Conservation (phyloP, 441 rosid species). For the Syzygium syzygioides region DNA sequence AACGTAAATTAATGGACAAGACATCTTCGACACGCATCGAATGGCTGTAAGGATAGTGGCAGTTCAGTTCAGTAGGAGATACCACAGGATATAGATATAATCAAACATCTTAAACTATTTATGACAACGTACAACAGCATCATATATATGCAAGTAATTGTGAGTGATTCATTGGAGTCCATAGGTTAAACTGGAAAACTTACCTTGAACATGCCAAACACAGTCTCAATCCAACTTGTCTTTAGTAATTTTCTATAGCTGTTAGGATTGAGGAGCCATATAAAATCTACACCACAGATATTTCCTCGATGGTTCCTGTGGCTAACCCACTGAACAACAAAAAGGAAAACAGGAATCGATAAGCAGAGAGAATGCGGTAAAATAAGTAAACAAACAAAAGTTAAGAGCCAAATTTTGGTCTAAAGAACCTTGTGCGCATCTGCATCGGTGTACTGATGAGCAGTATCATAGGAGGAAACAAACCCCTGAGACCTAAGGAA, state of each 20-base stretch:
- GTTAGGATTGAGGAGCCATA: conserved; percentile 93
- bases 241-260: conserved; percentile 55
- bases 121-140: neutral
- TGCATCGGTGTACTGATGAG: conserved; percentile 80
- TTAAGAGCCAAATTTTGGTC: neutral
- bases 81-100: neutral
- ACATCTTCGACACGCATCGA: neutral
- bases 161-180: neutral
- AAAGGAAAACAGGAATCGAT: neutral
- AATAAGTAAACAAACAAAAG: neutral
- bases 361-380: neutral
- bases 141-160: neutral
- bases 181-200: neutral
- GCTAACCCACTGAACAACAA: conserved; percentile 70
- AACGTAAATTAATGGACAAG: neutral
- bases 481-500: conserved; percentile 84
- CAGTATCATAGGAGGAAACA: conserved; percentile 82
- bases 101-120: neutral
- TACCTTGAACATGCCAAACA: conserved; percentile 88
- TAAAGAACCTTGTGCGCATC: conserved; percentile 76
- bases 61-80: neutral
- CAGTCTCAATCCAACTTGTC: conserved; percentile 87
- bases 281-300: conserved; percentile 90
- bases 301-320: conserved; percentile 84
- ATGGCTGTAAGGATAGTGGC: neutral